Evolutionary conservation across 1,139 yeast genomes (phyloP).

Genomic region (Scheffersomyces parashehatae): DNA sequence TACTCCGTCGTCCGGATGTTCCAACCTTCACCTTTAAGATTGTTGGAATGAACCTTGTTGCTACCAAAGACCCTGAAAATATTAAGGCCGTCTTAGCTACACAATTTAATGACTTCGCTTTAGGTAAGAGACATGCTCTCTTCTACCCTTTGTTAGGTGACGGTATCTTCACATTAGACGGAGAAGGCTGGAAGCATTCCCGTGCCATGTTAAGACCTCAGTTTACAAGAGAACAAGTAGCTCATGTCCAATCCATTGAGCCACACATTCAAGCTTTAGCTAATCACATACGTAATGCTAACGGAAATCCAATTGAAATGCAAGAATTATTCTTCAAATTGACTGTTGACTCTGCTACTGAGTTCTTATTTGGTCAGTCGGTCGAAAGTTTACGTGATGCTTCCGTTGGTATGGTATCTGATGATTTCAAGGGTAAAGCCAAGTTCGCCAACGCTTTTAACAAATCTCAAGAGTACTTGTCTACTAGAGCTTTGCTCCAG

Average conservation of each 20-base stretch:
- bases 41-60: constrained; percentile 14
- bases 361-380: constrained; percentile 41
- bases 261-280: constrained; percentile 45
- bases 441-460: constrained; percentile 35
- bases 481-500: constrained; percentile 31
- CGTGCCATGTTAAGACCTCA: constrained; percentile 61
- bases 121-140: constrained; percentile 48
- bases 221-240: constrained; percentile 56
- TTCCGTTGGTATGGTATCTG: constrained; percentile 19
- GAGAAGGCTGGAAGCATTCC: constrained; percentile 59
- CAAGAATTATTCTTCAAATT: constrained; percentile 40
- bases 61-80: constrained; percentile 26
- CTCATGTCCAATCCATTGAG: constrained; percentile 49
- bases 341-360: constrained; percentile 44
- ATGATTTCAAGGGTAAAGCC: constrained; percentile 24
- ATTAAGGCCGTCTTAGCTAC: constrained; percentile 43
- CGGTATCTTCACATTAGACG: constrained; percentile 59
- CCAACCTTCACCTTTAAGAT: constrained; percentile 14
- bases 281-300: constrained; percentile 27
- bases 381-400: constrained; percentile 33
- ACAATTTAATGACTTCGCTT: constrained; percentile 51
- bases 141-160: constrained; percentile 52
- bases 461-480: constrained; percentile 28
- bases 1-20: constrained; percentile 3
- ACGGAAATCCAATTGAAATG: constrained; percentile 29